These are phyloP conservation scores for Silene latifolia DNA, from an alignment of 148 eudicot genomes.

Conservation along the genomic window DNA sequence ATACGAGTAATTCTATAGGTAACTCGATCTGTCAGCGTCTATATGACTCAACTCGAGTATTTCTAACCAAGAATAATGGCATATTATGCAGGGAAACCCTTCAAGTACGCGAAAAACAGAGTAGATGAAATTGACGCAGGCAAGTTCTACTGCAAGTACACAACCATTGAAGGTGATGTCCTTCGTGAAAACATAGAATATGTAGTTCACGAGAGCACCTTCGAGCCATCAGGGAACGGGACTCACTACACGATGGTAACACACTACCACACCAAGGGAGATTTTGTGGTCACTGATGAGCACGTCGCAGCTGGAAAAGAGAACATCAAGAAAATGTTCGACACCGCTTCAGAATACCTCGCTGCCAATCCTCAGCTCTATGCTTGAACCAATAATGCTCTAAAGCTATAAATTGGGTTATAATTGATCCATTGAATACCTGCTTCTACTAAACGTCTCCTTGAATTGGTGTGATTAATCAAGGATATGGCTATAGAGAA, in stretches of 20 bases:
- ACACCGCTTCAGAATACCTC: conserved; percentile 28
- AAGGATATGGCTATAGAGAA: no score
- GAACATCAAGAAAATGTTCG: conserved; percentile 18
- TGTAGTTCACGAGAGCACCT: conserved; percentile 20
- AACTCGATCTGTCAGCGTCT: no score
- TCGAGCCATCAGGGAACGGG: conserved; percentile 8
- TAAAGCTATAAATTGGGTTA: no score
- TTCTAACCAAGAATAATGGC: no score
- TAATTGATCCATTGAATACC: no score
- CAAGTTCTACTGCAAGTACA: conserved; percentile 26
- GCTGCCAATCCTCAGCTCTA: conserved; percentile 29
- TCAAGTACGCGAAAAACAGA: conserved; percentile 25
- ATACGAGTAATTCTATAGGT: no score
- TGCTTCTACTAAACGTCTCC: no score
- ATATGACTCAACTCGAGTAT: no score
- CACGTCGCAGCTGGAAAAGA: conserved; percentile 8
- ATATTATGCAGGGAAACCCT: conserved; percentile 2
- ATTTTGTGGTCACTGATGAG: conserved; percentile 17
- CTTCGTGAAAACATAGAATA: conserved; percentile 22
- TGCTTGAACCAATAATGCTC: conserved; percentile 12
- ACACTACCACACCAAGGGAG: conserved; percentile 23
- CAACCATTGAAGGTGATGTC: conserved; percentile 25
- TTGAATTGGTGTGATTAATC: no score
- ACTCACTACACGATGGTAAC: conserved; percentile 20
- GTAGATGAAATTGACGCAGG: conserved; percentile 25